Evolutionary conservation across 306 rosid genomes (phyloP).

Genomic region (Rubus parviflorus): DNA sequence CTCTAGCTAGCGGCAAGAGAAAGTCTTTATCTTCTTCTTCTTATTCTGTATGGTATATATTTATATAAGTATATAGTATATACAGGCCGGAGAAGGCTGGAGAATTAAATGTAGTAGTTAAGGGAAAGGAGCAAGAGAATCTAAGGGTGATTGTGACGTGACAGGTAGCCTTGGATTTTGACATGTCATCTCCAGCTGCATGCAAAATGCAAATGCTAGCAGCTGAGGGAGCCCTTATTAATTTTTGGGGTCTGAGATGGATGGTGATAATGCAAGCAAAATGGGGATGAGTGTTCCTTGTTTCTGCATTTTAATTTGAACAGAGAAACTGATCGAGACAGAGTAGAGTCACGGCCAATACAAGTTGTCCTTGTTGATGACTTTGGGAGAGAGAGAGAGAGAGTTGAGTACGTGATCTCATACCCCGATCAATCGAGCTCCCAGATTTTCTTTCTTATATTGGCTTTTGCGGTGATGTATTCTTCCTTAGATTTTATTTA

Average conservation of each 20-base stretch:
- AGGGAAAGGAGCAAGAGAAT: constrained; percentile 32
- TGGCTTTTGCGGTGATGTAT: constrained; percentile 26
- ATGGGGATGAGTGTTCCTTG: too few species aligned
- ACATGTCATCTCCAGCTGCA: constrained; percentile 40
- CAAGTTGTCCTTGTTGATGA: too few species aligned
- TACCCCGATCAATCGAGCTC: not conserved
- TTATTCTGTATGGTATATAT: too few species aligned
- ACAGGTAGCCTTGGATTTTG: constrained; percentile 63
- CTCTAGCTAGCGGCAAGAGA: too few species aligned
- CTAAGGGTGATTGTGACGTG: constrained; percentile 59
- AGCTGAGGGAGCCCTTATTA: too few species aligned
- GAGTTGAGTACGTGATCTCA: not conserved
- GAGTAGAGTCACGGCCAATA: not conserved
- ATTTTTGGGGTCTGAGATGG: not conserved
- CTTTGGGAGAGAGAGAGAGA: not conserved
- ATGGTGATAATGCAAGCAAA: too few species aligned
- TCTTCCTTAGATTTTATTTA: constrained; percentile 46
- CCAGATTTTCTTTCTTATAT: constrained; percentile 8
- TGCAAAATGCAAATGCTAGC: constrained; percentile 7
- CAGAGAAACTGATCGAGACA: not conserved
- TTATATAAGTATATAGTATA: not conserved
- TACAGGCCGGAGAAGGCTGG: not conserved
- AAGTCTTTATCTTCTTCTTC: too few species aligned
- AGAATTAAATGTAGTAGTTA: not conserved
- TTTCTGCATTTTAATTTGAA: too few species aligned